Conservation (phyloP, 2,329 filamentous ascomycete genomes). For the Sporothrix luriei region DNA sequence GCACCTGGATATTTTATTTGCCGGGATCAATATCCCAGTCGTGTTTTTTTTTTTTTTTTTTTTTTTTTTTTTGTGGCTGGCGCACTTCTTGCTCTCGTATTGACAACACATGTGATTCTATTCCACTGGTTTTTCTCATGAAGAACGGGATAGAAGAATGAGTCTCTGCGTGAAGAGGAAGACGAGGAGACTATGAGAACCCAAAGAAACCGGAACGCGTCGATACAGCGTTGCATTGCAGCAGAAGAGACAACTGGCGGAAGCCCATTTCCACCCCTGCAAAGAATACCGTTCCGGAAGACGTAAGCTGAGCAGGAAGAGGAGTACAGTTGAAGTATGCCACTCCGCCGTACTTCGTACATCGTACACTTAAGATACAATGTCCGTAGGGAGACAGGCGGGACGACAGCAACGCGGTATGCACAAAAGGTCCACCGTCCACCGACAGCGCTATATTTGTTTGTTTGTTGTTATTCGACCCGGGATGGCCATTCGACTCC, state of each 20-base stretch:
- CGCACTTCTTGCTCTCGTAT: background rate
- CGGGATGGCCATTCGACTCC: background rate
- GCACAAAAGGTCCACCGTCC: background rate
- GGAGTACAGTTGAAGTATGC: background rate
- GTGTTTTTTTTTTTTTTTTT: background rate
- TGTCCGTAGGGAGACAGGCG: background rate
- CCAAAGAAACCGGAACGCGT: background rate
- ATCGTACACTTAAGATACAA: background rate
- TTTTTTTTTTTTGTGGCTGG: background rate
- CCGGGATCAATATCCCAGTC: background rate
- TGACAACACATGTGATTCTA: background rate
- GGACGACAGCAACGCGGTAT: conserved; percentile 7
- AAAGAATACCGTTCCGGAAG: background rate
- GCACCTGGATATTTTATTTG: background rate
- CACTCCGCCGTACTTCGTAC: background rate
- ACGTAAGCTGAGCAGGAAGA: background rate
- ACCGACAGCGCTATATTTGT: background rate
- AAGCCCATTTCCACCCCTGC: background rate
- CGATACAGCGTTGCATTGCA: conserved; percentile 20
- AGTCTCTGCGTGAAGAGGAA: background rate
- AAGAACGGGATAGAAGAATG: background rate
- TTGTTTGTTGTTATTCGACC: conserved; percentile 1
- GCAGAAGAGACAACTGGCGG: background rate
- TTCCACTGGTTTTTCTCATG: background rate
- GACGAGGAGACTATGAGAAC: background rate